Evolutionary conservation across 179 eudicot genomes (phyloP).

Genomic region (Beta corolliflora): DNA sequence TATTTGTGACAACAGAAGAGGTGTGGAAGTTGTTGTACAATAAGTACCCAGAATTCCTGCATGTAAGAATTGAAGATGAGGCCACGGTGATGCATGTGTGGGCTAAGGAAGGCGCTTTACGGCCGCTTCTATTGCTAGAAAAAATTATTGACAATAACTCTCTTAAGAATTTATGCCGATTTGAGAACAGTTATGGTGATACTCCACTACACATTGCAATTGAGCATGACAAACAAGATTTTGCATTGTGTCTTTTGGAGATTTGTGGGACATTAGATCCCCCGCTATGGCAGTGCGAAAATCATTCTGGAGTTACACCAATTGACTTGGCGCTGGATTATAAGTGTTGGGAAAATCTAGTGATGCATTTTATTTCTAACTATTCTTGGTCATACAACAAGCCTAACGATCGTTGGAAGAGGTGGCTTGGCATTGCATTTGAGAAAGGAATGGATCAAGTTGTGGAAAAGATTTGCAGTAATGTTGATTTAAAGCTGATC

Average conservation of each 20-base stretch:
- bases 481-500: background rate
- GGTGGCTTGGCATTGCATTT: background rate
- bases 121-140: background rate
- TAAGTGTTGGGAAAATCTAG: slow-evolving; percentile 4
- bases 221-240: background rate
- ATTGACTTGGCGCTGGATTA: slow-evolving; percentile 1
- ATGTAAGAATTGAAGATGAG: background rate
- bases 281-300: background rate
- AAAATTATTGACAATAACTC: background rate
- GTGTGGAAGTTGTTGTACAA: slow-evolving; percentile 10
- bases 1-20: slow-evolving; percentile 13
- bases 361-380: background rate
- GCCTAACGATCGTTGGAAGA: background rate
- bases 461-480: background rate
- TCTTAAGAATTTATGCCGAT: background rate
- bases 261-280: background rate
- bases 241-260: slow-evolving; percentile 11
- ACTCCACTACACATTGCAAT: slow-evolving; percentile 19
- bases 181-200: background rate
- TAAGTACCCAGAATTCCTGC: slow-evolving; percentile 17
- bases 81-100: slow-evolving; percentile 4
- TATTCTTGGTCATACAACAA: background rate
- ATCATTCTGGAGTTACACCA: background rate
- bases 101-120: background rate
- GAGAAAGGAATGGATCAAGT: background rate